Percentiles rank a stretch among this genome's conserved stretches.
Conservation (phyloP, 306 rosid genomes). For the Gynostemma pentaphyllum region DNA sequence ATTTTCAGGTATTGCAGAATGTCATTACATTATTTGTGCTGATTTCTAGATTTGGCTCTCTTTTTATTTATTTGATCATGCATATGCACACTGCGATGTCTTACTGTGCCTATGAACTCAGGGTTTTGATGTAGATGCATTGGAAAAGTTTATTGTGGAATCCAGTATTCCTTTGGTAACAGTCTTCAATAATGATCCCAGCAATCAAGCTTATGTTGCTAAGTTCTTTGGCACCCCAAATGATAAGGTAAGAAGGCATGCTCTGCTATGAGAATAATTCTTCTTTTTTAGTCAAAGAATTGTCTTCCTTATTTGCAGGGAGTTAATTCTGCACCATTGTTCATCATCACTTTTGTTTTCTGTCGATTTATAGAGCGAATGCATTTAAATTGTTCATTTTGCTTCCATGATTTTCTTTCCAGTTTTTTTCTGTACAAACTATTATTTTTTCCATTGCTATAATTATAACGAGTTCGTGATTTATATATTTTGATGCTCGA, state of each 20-base stretch:
- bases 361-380: not conserved
- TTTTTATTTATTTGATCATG: not conserved
- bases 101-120: slow-evolving; percentile 14
- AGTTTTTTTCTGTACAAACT: not conserved
- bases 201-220: slow-evolving; percentile 47
- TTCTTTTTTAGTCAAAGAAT: not conserved
- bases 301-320: not conserved
- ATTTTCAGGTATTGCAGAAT: slow-evolving; percentile 43
- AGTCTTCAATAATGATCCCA: slow-evolving; percentile 55
- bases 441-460: too few species aligned
- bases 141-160: slow-evolving; percentile 65
- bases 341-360: not conserved
- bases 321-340: not conserved
- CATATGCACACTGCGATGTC: not conserved
- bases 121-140: slow-evolving; percentile 61
- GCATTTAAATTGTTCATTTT: not conserved
- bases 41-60: not conserved
- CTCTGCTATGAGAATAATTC: not conserved
- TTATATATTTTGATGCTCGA: slow-evolving; percentile 13
- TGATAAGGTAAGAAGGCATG: slow-evolving; percentile 43
- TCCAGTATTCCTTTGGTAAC: slow-evolving; percentile 52
- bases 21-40: not conserved
- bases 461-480: not conserved
- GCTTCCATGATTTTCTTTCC: not conserved
- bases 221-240: slow-evolving; percentile 50